A percentile compares a stretch with the other conserved stretches of the same genome.
Evolutionary conservation across 768 basidiomycete genomes (phyloP).

Genomic region (Coprinellus aureogranulatus): DNA sequence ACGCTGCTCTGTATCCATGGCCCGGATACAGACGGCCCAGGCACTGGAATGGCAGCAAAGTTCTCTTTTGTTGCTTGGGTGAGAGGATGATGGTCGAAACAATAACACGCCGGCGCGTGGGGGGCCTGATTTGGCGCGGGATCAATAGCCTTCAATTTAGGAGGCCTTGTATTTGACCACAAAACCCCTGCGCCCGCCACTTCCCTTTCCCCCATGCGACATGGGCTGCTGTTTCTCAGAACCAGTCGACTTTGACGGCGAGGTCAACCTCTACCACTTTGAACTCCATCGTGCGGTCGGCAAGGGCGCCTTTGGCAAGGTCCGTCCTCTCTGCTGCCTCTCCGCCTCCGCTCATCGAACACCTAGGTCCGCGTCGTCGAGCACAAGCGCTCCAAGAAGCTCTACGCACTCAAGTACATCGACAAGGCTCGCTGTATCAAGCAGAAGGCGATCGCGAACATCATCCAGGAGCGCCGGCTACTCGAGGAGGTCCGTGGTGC

Average conservation of each 20-base stretch:
- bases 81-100: background rate
- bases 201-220: constrained; percentile 29
- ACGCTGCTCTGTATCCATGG: constrained; percentile 46
- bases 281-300: constrained; percentile 94
- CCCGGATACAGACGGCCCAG: too few relatives aligned
- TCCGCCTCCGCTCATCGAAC: constrained; percentile 5
- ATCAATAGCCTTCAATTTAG: constrained; percentile 24
- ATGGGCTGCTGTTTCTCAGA: constrained; percentile 71
- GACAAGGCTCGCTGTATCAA: constrained; percentile 91
- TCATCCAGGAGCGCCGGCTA: constrained; percentile 89
- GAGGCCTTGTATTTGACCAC: constrained; percentile 35
- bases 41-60: background rate
- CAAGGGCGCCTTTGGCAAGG: constrained; percentile 98
- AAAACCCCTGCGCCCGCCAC: constrained; percentile 18
- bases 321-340: constrained; percentile 30
- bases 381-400: constrained; percentile 87
- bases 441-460: constrained; percentile 88
- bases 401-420: constrained; percentile 97
- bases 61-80: background rate
- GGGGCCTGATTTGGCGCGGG: constrained; percentile 4
- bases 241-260: constrained; percentile 81
- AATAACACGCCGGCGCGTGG: background rate
- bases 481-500: constrained; percentile 74
- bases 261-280: constrained; percentile 93
- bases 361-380: constrained; percentile 91